Percentiles rank a stretch among this genome's conserved stretches.
Conservation (phyloP, 768 basidiomycete genomes). For the Thelephora aurantiotincta region DNA sequence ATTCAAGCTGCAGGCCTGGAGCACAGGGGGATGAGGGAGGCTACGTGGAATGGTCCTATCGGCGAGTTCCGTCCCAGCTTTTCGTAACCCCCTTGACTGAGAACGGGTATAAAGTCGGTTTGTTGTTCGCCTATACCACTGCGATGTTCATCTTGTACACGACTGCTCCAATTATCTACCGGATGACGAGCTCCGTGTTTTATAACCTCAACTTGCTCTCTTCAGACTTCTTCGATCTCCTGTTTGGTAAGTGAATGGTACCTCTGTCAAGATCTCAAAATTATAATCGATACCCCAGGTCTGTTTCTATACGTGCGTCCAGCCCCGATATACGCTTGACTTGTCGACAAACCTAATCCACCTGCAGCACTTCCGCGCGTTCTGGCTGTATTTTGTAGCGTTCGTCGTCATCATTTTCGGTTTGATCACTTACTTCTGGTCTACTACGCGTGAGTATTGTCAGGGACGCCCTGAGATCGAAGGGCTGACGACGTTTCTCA, state of each 20-base stretch:
- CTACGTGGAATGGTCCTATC: slow-evolving; percentile 60
- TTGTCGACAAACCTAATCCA: not conserved
- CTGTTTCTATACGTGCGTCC: slow-evolving; percentile 38
- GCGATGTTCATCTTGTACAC: slow-evolving; percentile 83
- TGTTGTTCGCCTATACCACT: slow-evolving; percentile 36
- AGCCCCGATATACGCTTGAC: slow-evolving; percentile 6
- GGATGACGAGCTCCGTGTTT: slow-evolving; percentile 74
- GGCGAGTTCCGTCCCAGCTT: slow-evolving; percentile 27
- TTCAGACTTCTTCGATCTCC: slow-evolving; percentile 76
- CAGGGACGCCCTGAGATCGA: not conserved
- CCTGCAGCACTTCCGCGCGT: slow-evolving; percentile 61
- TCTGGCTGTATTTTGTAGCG: slow-evolving; percentile 81
- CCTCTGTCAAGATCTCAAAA: no score
- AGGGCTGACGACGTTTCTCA: slow-evolving; percentile 13
- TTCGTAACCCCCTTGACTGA: not conserved
- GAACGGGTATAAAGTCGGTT: slow-evolving; percentile 25
- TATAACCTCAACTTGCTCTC: slow-evolving; percentile 80
- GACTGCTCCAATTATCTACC: slow-evolving; percentile 73
- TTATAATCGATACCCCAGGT: slow-evolving; percentile 13
- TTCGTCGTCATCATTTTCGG: slow-evolving; percentile 60
- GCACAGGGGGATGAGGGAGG: slow-evolving; percentile 47
- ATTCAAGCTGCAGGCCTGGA: slow-evolving; percentile 68
- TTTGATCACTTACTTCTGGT: slow-evolving; percentile 78
- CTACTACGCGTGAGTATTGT: slow-evolving; percentile 50
- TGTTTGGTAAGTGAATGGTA: slow-evolving; percentile 34